Evolutionary conservation across 345 rosid species (phyloP).

Genomic region (Chamaenerion angustifolium): DNA sequence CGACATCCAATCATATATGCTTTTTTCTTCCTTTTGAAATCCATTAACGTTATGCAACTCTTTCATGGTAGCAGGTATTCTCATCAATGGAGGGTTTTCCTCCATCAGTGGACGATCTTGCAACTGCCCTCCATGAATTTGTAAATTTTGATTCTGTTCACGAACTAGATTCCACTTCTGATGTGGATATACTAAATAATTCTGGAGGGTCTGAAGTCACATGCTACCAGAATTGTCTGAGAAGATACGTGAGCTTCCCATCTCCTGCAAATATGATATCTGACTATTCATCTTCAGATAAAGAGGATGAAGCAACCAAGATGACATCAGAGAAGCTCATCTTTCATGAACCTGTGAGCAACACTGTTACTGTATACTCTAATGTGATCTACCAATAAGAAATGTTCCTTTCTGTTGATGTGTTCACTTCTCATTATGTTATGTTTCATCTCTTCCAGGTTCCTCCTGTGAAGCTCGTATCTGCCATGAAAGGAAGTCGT

Average conservation of each 20-base stretch:
- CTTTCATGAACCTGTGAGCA: conserved; percentile 14
- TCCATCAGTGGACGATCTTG: conserved; percentile 20
- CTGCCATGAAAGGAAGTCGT: conserved; percentile 83
- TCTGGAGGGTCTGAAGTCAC: conserved; percentile 15
- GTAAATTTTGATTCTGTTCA: conserved; percentile 15
- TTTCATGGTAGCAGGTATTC: neutral
- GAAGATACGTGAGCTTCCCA: conserved; percentile 18
- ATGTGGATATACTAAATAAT: conserved; percentile 23
- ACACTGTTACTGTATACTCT: neutral
- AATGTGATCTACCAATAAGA: neutral
- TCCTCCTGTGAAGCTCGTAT: conserved; percentile 34
- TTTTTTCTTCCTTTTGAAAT: no score
- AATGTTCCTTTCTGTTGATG: neutral
- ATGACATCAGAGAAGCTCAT: conserved; percentile 20
- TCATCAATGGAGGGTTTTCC: conserved; percentile 26
- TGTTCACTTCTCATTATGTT: neutral
- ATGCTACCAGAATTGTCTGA: conserved; percentile 12
- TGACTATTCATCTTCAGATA: conserved; percentile 15
- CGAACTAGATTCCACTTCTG: conserved; percentile 14
- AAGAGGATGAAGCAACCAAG: conserved; percentile 23
- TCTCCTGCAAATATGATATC: conserved; percentile 5
- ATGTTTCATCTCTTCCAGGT: conserved; percentile 9
- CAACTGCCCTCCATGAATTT: conserved; percentile 11
- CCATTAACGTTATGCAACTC: neutral
- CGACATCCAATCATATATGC: no score